Percentiles rank a stretch among this genome's conserved stretches.
Evolutionary conservation across 345 rosid species (phyloP).

Genomic region (Euphorbia pulcherrima): DNA sequence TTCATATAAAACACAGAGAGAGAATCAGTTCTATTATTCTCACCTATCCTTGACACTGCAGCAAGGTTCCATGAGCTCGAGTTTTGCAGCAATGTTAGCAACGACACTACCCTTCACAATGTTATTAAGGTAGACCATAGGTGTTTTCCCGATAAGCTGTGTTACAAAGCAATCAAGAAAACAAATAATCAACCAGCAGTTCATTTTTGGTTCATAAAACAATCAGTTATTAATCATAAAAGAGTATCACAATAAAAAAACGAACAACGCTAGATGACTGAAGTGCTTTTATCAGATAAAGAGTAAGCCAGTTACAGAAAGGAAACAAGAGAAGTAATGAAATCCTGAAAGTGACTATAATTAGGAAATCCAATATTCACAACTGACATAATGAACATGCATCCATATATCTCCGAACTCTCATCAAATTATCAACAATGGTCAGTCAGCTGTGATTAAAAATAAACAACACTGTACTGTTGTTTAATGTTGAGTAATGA

Average conservation of each 20-base stretch:
- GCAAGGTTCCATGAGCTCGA: conserved; percentile 37
- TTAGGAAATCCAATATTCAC: not conserved
- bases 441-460: not conserved
- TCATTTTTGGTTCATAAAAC: not conserved
- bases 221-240: not conserved
- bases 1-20: not conserved
- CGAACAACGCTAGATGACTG: not conserved
- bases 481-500: not conserved
- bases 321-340: not conserved
- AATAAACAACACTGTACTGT: not conserved
- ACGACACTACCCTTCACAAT: conserved; percentile 27
- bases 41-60: conserved; percentile 38
- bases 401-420: not conserved
- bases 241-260: not conserved
- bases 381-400: not conserved
- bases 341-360: not conserved
- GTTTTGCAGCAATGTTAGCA: conserved; percentile 34
- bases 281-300: not conserved
- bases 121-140: conserved; percentile 31
- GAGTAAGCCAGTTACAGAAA: not conserved
- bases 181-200: not conserved
- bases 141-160: conserved; percentile 35
- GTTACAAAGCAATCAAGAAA: conserved; percentile 1
- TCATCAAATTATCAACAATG: not conserved
- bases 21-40: not conserved